Evolutionary conservation across 768 basidiomycete species (phyloP).

Genomic region (Chiua virens): DNA sequence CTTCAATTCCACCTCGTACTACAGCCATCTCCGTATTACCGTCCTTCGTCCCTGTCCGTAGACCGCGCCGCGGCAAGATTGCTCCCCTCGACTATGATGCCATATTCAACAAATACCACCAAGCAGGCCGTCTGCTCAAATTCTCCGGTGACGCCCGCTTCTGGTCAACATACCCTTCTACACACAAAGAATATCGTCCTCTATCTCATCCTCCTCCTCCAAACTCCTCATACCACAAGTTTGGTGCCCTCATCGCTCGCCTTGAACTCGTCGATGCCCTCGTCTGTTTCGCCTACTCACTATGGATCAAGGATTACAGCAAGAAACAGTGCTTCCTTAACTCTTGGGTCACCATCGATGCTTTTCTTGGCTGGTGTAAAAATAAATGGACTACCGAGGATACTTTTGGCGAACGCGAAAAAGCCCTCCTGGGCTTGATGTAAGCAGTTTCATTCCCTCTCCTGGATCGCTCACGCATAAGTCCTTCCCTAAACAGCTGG

Average conservation of each 20-base stretch:
- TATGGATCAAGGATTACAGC: constrained; percentile 75
- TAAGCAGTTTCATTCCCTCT: constrained; percentile 41
- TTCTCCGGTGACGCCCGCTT: constrained; percentile 82
- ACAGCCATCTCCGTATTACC: constrained; percentile 34
- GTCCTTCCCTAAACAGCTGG: constrained; percentile 44
- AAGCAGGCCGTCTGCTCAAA: constrained; percentile 71
- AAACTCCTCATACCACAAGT: constrained; percentile 71
- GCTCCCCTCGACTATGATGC: constrained; percentile 50
- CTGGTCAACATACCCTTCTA: constrained; percentile 68
- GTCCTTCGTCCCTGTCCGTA: constrained; percentile 55
- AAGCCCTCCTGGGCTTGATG: constrained; percentile 77
- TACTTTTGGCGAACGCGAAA: constrained; percentile 46
- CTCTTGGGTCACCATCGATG: constrained; percentile 69
- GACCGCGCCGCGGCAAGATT: constrained; percentile 63
- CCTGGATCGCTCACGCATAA: constrained; percentile 27
- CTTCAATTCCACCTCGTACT: constrained; percentile 18
- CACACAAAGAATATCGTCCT: constrained; percentile 63
- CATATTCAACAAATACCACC: constrained; percentile 70
- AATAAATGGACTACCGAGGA: constrained; percentile 57
- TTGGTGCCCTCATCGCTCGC: constrained; percentile 72
- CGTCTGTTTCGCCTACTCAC: constrained; percentile 78
- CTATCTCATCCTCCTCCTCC: constrained; percentile 62
- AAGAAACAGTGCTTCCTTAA: constrained; percentile 54
- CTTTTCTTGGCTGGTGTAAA: constrained; percentile 72
- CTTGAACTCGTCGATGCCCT: constrained; percentile 81